These are phyloP conservation scores for Neonectria magnoliae DNA, from an alignment of 2,329 filamentous ascomycete species.

Conservation along the genomic window DNA sequence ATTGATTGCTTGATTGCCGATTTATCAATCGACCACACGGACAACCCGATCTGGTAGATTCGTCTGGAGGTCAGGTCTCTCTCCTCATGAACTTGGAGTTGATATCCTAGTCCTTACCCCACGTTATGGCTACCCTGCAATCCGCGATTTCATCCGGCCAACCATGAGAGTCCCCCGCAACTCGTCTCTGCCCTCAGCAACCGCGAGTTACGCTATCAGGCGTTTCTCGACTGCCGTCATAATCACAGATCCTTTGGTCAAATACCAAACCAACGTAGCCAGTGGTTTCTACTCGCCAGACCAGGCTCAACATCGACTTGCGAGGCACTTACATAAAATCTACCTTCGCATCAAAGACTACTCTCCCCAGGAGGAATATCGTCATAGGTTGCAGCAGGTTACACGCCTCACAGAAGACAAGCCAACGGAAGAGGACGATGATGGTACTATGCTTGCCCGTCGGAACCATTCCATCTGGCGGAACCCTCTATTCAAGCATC, in stretches of 20 bases:
- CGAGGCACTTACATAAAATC: constrained; percentile 79
- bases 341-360: constrained; percentile 83
- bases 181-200: constrained; percentile 14
- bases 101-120: not conserved
- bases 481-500: constrained; percentile 67
- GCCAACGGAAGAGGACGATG: constrained; percentile 43
- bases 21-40: not conserved
- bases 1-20: not conserved
- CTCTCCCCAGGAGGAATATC: constrained; percentile 76
- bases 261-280: constrained; percentile 77
- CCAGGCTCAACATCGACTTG: constrained; percentile 76
- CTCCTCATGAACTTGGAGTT: not conserved
- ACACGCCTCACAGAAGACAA: constrained; percentile 55
- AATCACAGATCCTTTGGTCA: constrained; percentile 78
- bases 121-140: constrained; percentile 13
- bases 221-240: constrained; percentile 61
- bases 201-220: constrained; percentile 39
- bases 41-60: not conserved
- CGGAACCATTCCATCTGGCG: constrained; percentile 65
- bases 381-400: constrained; percentile 70
- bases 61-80: not conserved
- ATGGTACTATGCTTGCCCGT: constrained; percentile 55
- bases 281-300: constrained; percentile 75
- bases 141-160: not conserved
- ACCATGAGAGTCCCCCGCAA: constrained; percentile 14